Evolutionary conservation across 1,284 basidiomycete species (phyloP).

Genomic region (Trichosporon coremiiforme): DNA sequence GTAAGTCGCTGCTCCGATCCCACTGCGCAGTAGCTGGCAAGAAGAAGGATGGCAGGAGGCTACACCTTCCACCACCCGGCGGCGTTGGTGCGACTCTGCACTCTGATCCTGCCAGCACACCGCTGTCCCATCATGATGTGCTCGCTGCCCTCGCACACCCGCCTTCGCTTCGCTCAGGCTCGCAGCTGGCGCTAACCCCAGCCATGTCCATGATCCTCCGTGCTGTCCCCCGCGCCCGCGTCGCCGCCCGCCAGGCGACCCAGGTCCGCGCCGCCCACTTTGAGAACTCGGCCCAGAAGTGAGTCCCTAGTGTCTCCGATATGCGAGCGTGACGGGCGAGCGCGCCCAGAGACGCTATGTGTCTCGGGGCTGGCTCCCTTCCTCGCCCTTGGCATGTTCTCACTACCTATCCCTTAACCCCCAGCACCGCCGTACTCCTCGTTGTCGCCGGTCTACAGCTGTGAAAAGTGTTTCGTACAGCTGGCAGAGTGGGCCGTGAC

Average conservation of each 20-base stretch:
- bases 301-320: not conserved
- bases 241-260: constrained; percentile 13
- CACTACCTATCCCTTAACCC: no score
- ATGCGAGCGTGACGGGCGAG: not conserved
- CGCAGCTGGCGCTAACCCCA: not conserved
- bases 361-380: no score
- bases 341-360: no score
- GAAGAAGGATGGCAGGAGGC: no score
- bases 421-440: no score
- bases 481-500: no score
- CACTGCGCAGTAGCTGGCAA: no score
- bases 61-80: no score
- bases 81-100: no score
- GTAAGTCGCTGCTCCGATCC: not conserved
- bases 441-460: no score
- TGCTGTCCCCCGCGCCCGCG: constrained; percentile 10
- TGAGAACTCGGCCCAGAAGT: constrained; percentile 4
- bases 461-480: no score
- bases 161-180: not conserved
- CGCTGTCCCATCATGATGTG: not conserved
- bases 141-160: not conserved
- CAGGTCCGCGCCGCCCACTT: constrained; percentile 8
- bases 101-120: not conserved
- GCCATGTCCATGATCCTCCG: constrained; percentile 16
- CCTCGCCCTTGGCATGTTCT: no score